A percentile compares a stretch with the other conserved stretches of the same genome.
These are phyloP conservation scores for Penicillium longicatenatum DNA, from an alignment of 495 filamentous ascomycete species.

Conservation along the genomic window DNA sequence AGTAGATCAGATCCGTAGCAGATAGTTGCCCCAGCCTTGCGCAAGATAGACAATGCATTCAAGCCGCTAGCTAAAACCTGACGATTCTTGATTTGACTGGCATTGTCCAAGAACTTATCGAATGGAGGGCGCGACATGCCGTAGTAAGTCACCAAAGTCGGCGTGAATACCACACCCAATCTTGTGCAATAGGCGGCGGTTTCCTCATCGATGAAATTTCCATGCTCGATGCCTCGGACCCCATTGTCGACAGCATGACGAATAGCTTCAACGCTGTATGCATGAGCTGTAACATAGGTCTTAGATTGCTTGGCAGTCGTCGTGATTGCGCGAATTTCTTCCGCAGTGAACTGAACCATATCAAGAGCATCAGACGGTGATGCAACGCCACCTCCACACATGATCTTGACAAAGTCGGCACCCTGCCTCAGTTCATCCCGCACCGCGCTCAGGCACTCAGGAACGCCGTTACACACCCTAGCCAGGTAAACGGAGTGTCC, in stretches of 20 bases:
- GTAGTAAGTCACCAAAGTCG: conserved; percentile 51
- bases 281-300: conserved; percentile 56
- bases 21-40: conserved; percentile 46
- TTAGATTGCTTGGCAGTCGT: conserved; percentile 40
- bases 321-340: conserved; percentile 51
- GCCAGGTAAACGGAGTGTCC: conserved; percentile 26
- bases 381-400: conserved; percentile 55
- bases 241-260: conserved; percentile 53
- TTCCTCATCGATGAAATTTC: conserved; percentile 50
- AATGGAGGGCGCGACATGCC: conserved; percentile 43
- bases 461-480: conserved; percentile 47
- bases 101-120: conserved; percentile 38
- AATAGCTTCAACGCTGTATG: conserved; percentile 50
- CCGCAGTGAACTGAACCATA: conserved; percentile 49
- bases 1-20: conserved; percentile 56
- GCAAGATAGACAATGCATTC: conserved; percentile 38
- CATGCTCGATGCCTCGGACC: conserved; percentile 55
- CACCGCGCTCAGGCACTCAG: conserved; percentile 45
- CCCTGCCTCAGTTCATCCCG: conserved; percentile 52
- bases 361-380: conserved; percentile 48
- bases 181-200: conserved; percentile 46
- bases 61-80: conserved; percentile 46
- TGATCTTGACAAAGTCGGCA: conserved; percentile 58
- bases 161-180: conserved; percentile 46
- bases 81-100: conserved; percentile 41